These are phyloP conservation scores for Populus euphratica DNA, from an alignment of 345 rosid genomes.

Conservation along the genomic window DNA sequence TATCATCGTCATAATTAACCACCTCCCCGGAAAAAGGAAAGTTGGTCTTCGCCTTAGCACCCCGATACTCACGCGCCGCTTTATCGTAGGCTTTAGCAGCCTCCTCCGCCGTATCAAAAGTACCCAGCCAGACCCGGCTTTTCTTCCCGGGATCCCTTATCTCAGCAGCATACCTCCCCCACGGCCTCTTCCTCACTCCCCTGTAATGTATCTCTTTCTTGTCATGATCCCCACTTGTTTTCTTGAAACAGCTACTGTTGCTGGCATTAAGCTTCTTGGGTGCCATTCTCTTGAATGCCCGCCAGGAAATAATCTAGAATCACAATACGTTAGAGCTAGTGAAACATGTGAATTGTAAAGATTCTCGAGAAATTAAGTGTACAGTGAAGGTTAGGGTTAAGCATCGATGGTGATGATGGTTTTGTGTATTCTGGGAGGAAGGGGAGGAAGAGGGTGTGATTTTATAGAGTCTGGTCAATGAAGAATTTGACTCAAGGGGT, in stretches of 20 bases:
- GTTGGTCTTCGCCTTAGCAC: slow-evolving; percentile 63
- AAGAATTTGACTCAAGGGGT: neutral
- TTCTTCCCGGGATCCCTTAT: slow-evolving; percentile 69
- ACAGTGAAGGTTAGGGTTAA: too few species aligned
- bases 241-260: neutral
- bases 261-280: slow-evolving; percentile 19
- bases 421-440: neutral
- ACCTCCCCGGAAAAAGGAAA: slow-evolving; percentile 37
- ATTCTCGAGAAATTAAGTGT: too few species aligned
- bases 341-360: too few species aligned
- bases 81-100: slow-evolving; percentile 63
- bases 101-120: slow-evolving; percentile 70
- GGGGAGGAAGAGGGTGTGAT: neutral
- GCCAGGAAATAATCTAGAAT: neutral
- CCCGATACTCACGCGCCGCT: slow-evolving; percentile 64
- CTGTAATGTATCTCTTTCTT: slow-evolving; percentile 43
- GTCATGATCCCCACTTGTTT: neutral
- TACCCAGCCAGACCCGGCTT: slow-evolving; percentile 68
- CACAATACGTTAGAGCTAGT: too few species aligned
- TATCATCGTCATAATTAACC: neutral
- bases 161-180: slow-evolving; percentile 82
- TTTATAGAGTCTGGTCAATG: slow-evolving; percentile 5
- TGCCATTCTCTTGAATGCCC: slow-evolving; percentile 25
- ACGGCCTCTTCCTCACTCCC: slow-evolving; percentile 67
- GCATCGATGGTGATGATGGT: too few species aligned